A percentile compares a stretch with the other conserved stretches of the same genome.
Evolutionary conservation across 371 early-diverging fungal species (phyloP).

Genomic region (Rhizomucor miehei): DNA sequence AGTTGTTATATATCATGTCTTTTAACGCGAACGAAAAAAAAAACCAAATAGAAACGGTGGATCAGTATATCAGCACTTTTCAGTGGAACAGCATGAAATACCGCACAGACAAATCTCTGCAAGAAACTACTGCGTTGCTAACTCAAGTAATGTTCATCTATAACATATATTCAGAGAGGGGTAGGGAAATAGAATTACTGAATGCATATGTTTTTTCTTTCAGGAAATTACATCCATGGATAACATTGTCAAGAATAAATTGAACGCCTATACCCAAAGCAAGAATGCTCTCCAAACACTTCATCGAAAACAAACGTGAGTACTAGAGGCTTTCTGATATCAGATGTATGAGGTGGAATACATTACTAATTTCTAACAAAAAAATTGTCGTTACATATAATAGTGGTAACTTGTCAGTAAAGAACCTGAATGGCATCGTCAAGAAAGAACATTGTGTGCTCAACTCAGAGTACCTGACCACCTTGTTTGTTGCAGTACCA

Average conservation of each 20-base stretch:
- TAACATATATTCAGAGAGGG: constrained; percentile 3
- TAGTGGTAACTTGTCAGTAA: constrained; percentile 90
- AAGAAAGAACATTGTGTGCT: constrained; percentile 86
- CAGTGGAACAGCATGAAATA: constrained; percentile 96
- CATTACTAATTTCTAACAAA: too few species aligned
- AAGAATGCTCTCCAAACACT: constrained; percentile 75
- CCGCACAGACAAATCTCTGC: constrained; percentile 85
- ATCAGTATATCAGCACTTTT: constrained; percentile 80
- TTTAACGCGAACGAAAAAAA: too few species aligned
- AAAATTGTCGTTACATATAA: not conserved
- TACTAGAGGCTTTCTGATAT: too few species aligned
- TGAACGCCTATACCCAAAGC: constrained; percentile 78
- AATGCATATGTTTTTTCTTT: constrained; percentile 1
- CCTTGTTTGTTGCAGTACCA: constrained; percentile 92
- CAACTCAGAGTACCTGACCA: constrained; percentile 90
- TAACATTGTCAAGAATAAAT: constrained; percentile 77
- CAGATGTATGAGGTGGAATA: not conserved
- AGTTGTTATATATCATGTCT: not conserved
- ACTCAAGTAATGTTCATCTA: constrained; percentile 27
- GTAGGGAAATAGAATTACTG: too few species aligned
- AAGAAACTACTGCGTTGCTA: constrained; percentile 78
- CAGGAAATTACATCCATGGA: constrained; percentile 87
- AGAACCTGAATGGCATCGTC: constrained; percentile 80
- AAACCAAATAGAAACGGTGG: constrained; percentile 81
- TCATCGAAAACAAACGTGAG: constrained; percentile 78